These are phyloP conservation scores for Talaromyces sp. DNA, from an alignment of 2,329 filamentous ascomycete species.

Conservation along the genomic window DNA sequence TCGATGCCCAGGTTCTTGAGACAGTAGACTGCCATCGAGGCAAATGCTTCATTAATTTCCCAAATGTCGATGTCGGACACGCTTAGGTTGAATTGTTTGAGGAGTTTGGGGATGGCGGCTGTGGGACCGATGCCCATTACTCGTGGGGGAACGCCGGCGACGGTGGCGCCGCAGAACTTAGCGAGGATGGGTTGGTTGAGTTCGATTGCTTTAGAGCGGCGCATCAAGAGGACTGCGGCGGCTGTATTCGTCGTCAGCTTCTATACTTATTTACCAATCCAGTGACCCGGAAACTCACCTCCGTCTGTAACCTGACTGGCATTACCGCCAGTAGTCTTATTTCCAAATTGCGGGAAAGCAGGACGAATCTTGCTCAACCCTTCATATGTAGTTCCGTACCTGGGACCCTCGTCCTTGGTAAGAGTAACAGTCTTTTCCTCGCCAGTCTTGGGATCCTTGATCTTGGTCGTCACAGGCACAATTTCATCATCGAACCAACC, in stretches of 20 bases:
- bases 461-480: slow-evolving; percentile 73
- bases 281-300: slow-evolving; percentile 47
- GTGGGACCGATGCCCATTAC: slow-evolving; percentile 83
- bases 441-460: slow-evolving; percentile 81
- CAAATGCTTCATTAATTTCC: slow-evolving; percentile 97
- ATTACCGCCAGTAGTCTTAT: slow-evolving; percentile 86
- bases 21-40: slow-evolving; percentile 96
- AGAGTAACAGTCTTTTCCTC: slow-evolving; percentile 74
- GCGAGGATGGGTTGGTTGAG: slow-evolving; percentile 87
- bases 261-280: background rate
- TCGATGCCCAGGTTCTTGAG: slow-evolving; percentile 63
- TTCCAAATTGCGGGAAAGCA: slow-evolving; percentile 87
- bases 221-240: slow-evolving; percentile 88
- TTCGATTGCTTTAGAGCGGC: slow-evolving; percentile 81
- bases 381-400: slow-evolving; percentile 85
- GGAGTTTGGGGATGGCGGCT: slow-evolving; percentile 72
- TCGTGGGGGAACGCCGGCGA: slow-evolving; percentile 83
- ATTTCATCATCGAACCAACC: slow-evolving; percentile 95
- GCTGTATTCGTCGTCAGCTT: slow-evolving; percentile 46
- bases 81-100: slow-evolving; percentile 72
- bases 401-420: slow-evolving; percentile 83
- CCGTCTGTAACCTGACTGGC: slow-evolving; percentile 94
- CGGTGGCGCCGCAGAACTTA: slow-evolving; percentile 90
- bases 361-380: slow-evolving; percentile 76
- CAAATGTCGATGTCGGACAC: slow-evolving; percentile 82